Percentiles rank a stretch among this genome's conserved stretches.
Conservation (phyloP, 2,329 filamentous ascomycete genomes). For the Trichophyton simii region DNA sequence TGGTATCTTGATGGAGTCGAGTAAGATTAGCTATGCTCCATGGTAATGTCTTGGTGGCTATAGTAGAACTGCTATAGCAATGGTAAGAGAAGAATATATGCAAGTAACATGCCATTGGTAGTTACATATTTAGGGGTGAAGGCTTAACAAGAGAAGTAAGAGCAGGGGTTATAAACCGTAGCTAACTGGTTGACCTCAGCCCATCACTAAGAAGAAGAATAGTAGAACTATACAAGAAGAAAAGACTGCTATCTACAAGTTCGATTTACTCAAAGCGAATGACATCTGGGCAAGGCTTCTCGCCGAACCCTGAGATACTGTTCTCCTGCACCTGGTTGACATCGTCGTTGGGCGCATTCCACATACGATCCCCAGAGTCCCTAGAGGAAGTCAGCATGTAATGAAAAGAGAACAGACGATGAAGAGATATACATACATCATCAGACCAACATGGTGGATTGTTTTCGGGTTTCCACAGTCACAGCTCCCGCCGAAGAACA, state of each 20-base stretch:
- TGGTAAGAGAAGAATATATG: too few relatives aligned
- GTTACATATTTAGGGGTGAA: too few relatives aligned
- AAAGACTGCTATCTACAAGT: not conserved
- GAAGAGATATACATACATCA: conserved; percentile 16
- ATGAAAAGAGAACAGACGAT: not conserved
- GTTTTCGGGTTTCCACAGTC: conserved; percentile 1
- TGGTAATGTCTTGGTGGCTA: too few relatives aligned
- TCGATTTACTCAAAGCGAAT: conserved; percentile 12
- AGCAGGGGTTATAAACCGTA: too few relatives aligned
- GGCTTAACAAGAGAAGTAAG: too few relatives aligned
- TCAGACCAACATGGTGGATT: conserved; percentile 17
- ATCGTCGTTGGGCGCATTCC: conserved; percentile 19
- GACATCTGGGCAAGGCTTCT: conserved; percentile 17
- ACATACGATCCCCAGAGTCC: conserved; percentile 19
- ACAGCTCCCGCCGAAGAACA: conserved; percentile 17
- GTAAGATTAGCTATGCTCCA: too few relatives aligned
- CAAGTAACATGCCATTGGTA: too few relatives aligned
- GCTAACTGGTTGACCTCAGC: too few relatives aligned
- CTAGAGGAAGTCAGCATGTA: conserved; percentile 5
- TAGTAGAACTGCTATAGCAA: too few relatives aligned
- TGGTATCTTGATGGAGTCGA: too few relatives aligned
- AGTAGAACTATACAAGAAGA: not conserved
- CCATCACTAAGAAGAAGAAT: not conserved
- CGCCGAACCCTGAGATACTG: conserved; percentile 15
- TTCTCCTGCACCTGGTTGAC: conserved; percentile 18